Percentiles rank a stretch among this genome's conserved stretches.
Evolutionary conservation across 2,329 filamentous ascomycete genomes (phyloP).

Genomic region (Penicillium sp.): DNA sequence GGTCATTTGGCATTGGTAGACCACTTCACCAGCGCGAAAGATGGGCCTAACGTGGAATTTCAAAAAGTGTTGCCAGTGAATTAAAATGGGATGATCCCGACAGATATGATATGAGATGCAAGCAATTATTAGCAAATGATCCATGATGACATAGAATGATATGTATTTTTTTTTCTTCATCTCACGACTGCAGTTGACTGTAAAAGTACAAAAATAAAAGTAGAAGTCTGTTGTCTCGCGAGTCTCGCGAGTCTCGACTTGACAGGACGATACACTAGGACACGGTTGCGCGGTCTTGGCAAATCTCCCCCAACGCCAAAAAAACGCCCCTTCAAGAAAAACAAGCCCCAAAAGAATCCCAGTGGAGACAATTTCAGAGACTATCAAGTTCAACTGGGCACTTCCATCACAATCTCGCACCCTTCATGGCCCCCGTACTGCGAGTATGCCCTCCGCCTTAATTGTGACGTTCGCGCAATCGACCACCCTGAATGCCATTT

Average conservation of each 20-base stretch:
- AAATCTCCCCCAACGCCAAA: not conserved
- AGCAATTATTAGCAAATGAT: slow-evolving; percentile 9
- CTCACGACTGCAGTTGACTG: not conserved
- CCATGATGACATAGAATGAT: slow-evolving; percentile 8
- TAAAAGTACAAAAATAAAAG: not conserved
- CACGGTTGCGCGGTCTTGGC: slow-evolving; percentile 34
- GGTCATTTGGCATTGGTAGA: slow-evolving; percentile 47
- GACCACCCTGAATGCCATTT: slow-evolving; percentile 45
- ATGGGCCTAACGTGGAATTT: slow-evolving; percentile 45
- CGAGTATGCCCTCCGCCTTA: slow-evolving; percentile 38
- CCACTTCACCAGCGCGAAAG: slow-evolving; percentile 48
- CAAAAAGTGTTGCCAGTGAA: slow-evolving; percentile 21
- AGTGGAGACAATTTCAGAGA: not conserved
- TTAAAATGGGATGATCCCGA: not conserved
- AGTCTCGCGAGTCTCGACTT: slow-evolving; percentile 3
- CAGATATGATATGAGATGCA: slow-evolving; percentile 11
- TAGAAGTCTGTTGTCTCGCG: not conserved
- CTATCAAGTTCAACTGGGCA: not conserved
- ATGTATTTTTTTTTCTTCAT: not conserved
- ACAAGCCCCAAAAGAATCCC: not conserved
- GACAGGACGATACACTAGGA: slow-evolving; percentile 20
- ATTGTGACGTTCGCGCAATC: slow-evolving; percentile 46
- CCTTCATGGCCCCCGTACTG: slow-evolving; percentile 20
- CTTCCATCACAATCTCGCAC: not conserved
- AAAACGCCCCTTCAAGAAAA: slow-evolving; percentile 3